A percentile compares a stretch with the other conserved stretches of the same genome.
Conservation (phyloP, 306 rosid species). For the Lathyrus aphaca region DNA sequence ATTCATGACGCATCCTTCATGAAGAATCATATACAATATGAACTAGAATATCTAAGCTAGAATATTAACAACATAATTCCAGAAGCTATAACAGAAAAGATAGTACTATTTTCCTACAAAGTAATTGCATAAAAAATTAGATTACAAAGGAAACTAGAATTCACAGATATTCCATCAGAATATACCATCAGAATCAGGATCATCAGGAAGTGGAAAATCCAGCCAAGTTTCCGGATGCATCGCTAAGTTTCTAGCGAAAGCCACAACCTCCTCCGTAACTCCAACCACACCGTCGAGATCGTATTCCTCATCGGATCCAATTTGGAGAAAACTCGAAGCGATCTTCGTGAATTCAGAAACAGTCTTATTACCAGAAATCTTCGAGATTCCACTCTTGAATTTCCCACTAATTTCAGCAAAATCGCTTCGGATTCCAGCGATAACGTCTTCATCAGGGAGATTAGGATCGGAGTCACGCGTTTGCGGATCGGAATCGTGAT, state of each 20-base stretch:
- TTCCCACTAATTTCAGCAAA: constrained; percentile 83
- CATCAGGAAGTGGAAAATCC: constrained; percentile 78
- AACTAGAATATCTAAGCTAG: not conserved
- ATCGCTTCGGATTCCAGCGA: constrained; percentile 89
- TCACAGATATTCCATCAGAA: not conserved
- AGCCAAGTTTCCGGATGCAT: constrained; percentile 92
- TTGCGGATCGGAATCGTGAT: constrained; percentile 43
- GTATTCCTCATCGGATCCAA: constrained; percentile 60
- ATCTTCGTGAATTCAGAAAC: constrained; percentile 88
- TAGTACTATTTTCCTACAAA: not conserved
- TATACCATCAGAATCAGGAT: constrained; percentile 67
- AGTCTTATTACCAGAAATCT: constrained; percentile 62
- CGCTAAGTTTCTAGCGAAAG: constrained; percentile 68
- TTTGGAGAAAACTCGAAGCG: constrained; percentile 83
- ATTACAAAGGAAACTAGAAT: too few relatives aligned
- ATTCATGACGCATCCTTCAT: not conserved
- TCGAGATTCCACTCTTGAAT: constrained; percentile 82
- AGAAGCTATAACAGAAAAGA: not conserved
- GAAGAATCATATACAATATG: not conserved
- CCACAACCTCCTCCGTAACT: constrained; percentile 70
- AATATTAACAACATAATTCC: not conserved
- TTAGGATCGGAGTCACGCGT: constrained; percentile 40
- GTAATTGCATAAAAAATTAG: not conserved
- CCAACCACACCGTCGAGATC: constrained; percentile 65
- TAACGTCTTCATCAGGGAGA: constrained; percentile 57